Percentiles rank a stretch among this genome's conserved stretches.
These are phyloP conservation scores for Tilletia indica DNA, from an alignment of 1,284 basidiomycete genomes.

Conservation along the genomic window DNA sequence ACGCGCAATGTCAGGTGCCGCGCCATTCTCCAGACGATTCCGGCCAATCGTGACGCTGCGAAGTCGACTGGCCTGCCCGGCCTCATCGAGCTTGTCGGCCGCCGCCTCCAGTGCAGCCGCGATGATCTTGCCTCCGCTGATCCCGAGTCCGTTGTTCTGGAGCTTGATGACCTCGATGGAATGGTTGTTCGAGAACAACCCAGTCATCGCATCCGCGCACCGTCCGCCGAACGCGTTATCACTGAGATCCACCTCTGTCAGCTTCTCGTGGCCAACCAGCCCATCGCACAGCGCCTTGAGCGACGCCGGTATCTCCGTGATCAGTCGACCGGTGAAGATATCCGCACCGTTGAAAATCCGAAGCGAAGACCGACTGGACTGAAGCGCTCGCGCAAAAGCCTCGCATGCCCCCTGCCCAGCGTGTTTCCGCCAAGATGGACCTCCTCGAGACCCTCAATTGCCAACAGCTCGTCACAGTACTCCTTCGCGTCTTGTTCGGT, in stretches of 20 bases:
- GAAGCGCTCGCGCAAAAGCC: slow-evolving; percentile 78
- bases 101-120: slow-evolving; percentile 79
- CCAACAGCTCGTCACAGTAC: slow-evolving; percentile 63
- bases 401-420: slow-evolving; percentile 88
- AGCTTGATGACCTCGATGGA: slow-evolving; percentile 81
- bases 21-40: slow-evolving; percentile 90
- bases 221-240: slow-evolving; percentile 97
- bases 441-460: slow-evolving; percentile 70
- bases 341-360: slow-evolving; percentile 70
- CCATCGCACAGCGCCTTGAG: slow-evolving; percentile 84
- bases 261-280: slow-evolving; percentile 73
- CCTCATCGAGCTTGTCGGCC: slow-evolving; percentile 68
- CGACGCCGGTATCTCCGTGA: slow-evolving; percentile 88
- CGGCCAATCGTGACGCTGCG: slow-evolving; percentile 85
- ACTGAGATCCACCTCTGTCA: slow-evolving; percentile 84
- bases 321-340: slow-evolving; percentile 95
- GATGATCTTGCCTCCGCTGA: slow-evolving; percentile 79
- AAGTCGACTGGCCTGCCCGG: slow-evolving; percentile 71
- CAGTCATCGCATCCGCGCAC: slow-evolving; percentile 89
- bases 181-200: slow-evolving; percentile 62
- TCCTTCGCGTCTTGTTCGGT: slow-evolving; percentile 76
- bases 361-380: slow-evolving; percentile 70
- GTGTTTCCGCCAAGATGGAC: slow-evolving; percentile 94
- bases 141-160: slow-evolving; percentile 97
- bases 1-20: slow-evolving; percentile 76